These are phyloP conservation scores for Patellifolia procumbens DNA, from an alignment of 179 eudicot genomes.

Conservation along the genomic window DNA sequence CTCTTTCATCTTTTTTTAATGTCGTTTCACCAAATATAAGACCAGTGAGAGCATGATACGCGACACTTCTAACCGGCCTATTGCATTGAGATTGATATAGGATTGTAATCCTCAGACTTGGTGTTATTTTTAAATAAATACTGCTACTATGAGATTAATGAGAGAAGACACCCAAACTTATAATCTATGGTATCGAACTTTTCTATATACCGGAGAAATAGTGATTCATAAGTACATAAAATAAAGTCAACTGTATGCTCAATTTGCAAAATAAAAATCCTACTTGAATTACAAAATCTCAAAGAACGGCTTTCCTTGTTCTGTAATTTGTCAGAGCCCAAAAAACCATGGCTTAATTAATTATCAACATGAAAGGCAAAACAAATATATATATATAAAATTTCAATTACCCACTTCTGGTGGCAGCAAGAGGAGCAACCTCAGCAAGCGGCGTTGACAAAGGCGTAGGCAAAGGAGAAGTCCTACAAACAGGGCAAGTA, in stretches of 20 bases:
- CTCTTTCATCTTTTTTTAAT: no score
- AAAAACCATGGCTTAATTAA: neutral
- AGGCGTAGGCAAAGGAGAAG: slow-evolving; percentile 70
- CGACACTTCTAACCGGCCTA: no score
- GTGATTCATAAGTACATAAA: neutral
- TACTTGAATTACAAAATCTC: neutral
- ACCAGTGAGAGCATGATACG: no score
- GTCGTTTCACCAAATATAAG: no score
- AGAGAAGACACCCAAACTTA: no score
- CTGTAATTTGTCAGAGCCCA: slow-evolving; percentile 5
- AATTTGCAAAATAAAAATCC: neutral
- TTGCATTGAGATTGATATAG: no score
- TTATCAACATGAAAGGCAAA: neutral
- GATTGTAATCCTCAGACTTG: no score
- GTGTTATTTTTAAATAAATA: no score
- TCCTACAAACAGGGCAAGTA: slow-evolving; percentile 69
- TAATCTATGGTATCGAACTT: no score
- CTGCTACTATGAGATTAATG: no score
- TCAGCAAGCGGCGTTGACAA: slow-evolving; percentile 59
- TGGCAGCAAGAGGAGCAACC: slow-evolving; percentile 45
- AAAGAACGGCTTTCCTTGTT: neutral
- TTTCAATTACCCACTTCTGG: slow-evolving; percentile 3
- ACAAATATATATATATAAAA: neutral
- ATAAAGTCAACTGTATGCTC: slow-evolving; percentile 2
- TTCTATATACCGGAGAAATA: no score